Conservation (phyloP, 2,329 filamentous ascomycete genomes). For the Fusarium sp. region DNA sequence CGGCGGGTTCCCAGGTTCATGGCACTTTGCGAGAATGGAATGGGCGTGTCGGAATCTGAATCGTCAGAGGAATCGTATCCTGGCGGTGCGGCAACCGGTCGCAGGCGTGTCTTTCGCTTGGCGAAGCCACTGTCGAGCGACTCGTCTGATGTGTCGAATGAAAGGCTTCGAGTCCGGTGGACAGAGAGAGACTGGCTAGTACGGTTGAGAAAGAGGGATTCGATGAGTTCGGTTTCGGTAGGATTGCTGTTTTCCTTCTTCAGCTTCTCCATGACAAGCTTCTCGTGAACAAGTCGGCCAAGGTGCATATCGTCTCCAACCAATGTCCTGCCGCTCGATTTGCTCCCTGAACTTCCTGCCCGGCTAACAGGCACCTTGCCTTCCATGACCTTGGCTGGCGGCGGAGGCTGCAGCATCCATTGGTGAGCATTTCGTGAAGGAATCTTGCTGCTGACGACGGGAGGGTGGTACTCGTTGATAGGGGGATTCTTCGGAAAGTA, state of each 20-base stretch:
- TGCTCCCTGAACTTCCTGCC: conserved; percentile 66
- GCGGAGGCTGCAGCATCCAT: conserved; percentile 95
- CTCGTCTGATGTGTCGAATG: conserved; percentile 51
- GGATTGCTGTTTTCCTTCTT: conserved; percentile 51
- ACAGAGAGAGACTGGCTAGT: conserved; percentile 47
- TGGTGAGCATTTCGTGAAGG: conserved; percentile 74
- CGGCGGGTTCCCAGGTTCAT: conserved; percentile 39
- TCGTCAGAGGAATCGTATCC: conserved; percentile 49
- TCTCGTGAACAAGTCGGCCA: conserved; percentile 56
- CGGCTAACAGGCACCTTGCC: conserved; percentile 78
- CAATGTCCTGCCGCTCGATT: conserved; percentile 57
- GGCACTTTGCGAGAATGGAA: conserved; percentile 38
- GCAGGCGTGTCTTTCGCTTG: conserved; percentile 41
- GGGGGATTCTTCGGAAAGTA: conserved; percentile 73
- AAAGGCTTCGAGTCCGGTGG: conserved; percentile 50
- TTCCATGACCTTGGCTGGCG: conserved; percentile 89
- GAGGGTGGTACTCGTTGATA: conserved; percentile 86
- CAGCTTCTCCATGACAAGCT: conserved; percentile 57
- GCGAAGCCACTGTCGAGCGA: conserved; percentile 45
- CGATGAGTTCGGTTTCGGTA: conserved; percentile 57
- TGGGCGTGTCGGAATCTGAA: conserved; percentile 41
- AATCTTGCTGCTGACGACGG: conserved; percentile 80
- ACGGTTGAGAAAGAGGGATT: conserved; percentile 51
- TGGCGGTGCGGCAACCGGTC: conserved; percentile 44
- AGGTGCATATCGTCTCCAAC: conserved; percentile 54